A percentile compares a stretch with the other conserved stretches of the same genome.
phyloP scores from a whole-genome alignment of 2,329 filamentous ascomycete genomes.

The Xylariaceae sp. region DNA sequence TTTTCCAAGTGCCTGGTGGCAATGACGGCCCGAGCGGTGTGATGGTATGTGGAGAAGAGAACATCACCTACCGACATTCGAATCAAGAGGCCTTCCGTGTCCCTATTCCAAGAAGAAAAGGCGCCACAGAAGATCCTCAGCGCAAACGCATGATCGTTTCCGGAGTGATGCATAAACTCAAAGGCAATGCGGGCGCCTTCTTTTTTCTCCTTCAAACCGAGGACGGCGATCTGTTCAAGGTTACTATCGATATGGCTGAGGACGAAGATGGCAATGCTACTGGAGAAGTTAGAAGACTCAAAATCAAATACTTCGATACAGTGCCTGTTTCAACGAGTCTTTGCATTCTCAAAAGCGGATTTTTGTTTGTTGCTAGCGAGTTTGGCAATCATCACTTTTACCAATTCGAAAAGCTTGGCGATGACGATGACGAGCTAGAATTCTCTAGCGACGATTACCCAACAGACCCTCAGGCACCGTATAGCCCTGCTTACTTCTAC shows the following conservation, averaged over 20 bases:
- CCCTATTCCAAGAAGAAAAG: constrained; percentile 83
- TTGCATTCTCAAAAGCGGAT: constrained; percentile 93
- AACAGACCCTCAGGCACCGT: constrained; percentile 72
- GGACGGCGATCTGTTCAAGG: constrained; percentile 97
- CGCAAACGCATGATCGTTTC: constrained; percentile 86
- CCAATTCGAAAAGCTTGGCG: constrained; percentile 95
- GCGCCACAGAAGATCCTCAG: constrained; percentile 88
- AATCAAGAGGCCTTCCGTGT: constrained; percentile 90
- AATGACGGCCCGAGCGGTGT: constrained; percentile 94
- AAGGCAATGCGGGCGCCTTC: constrained; percentile 80
- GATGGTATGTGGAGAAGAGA: constrained; percentile 91
- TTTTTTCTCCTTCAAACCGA: constrained; percentile 97
- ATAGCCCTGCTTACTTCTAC: constrained; percentile 83
- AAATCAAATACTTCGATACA: constrained; percentile 98
- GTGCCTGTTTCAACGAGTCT: constrained; percentile 86
- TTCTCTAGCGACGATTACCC: constrained; percentile 85
- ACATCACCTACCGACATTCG: constrained; percentile 94
- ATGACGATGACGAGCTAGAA: constrained; percentile 89
- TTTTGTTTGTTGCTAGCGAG: constrained; percentile 90
- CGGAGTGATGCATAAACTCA: constrained; percentile 97
- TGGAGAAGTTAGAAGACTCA: constrained; percentile 80
- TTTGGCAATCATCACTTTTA: constrained; percentile 94
- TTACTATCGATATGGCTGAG: constrained; percentile 89
- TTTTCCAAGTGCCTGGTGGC: constrained; percentile 95
- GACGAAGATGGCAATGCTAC: constrained; percentile 79